Conservation (phyloP, 2,329 filamentous ascomycete genomes). For the Pseudogymnoascus sp. region DNA sequence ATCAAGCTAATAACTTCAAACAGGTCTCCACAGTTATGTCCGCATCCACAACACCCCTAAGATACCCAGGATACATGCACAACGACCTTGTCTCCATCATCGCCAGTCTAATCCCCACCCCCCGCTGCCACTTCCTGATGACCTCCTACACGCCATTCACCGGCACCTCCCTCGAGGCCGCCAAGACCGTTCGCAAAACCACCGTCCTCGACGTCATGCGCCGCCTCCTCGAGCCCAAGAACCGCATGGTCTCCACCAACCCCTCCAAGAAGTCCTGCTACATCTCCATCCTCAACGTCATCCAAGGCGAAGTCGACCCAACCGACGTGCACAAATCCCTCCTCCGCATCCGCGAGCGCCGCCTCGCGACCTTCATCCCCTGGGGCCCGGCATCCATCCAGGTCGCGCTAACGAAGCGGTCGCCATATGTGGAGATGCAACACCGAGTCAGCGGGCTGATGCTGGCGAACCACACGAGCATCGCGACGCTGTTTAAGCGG, state of each 20-base stretch:
- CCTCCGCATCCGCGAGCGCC: slow-evolving; percentile 87
- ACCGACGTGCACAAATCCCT: slow-evolving; percentile 98
- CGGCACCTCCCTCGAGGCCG: slow-evolving; percentile 90
- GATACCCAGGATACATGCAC: slow-evolving; percentile 99
- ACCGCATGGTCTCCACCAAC: slow-evolving; percentile 96
- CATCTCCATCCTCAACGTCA: slow-evolving; percentile 97
- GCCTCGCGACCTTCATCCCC: slow-evolving; percentile 92
- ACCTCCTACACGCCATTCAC: slow-evolving; percentile 98
- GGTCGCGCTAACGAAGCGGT: slow-evolving; percentile 92
- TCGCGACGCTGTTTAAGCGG: slow-evolving; percentile 91
- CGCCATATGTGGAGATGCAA: slow-evolving; percentile 88
- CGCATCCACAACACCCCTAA: slow-evolving; percentile 88
- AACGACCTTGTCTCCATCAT: slow-evolving; percentile 97
- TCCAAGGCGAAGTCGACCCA: slow-evolving; percentile 95
- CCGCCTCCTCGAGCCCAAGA: slow-evolving; percentile 90
- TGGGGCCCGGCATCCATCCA: slow-evolving; percentile 98
- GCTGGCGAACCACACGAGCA: slow-evolving; percentile 96
- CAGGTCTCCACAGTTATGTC: slow-evolving; percentile 96
- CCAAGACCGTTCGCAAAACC: slow-evolving; percentile 95
- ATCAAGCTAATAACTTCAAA: slow-evolving; percentile 13
- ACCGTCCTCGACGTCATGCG: slow-evolving; percentile 98
- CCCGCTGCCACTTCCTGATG: slow-evolving; percentile 95
- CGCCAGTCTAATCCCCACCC: slow-evolving; percentile 91
- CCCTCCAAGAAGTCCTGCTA: slow-evolving; percentile 97
- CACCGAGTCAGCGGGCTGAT: slow-evolving; percentile 94